Conservation (phyloP, 2,329 filamentous ascomycete genomes). For the Thielaviopsis punctulata region DNA sequence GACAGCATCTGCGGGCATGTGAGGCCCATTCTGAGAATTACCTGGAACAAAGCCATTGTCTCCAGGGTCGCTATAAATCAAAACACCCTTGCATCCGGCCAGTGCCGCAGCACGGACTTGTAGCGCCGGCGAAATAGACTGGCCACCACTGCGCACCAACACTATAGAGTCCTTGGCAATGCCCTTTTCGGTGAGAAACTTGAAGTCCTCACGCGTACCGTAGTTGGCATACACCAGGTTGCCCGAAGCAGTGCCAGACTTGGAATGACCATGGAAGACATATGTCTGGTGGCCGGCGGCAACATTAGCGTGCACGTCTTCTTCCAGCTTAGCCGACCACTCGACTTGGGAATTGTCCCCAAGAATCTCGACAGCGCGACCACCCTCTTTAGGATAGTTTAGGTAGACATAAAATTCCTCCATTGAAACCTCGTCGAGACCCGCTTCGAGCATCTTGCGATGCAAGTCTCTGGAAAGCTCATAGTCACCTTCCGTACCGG, state of each 20-base stretch:
- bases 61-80: constrained; percentile 81
- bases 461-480: constrained; percentile 73
- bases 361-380: constrained; percentile 66
- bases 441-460: constrained; percentile 52
- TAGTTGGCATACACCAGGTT: constrained; percentile 87
- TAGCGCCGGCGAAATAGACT: constrained; percentile 52
- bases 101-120: constrained; percentile 84
- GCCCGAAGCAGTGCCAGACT: constrained; percentile 68
- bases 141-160: constrained; percentile 64
- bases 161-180: constrained; percentile 65
- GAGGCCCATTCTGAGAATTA: constrained; percentile 59
- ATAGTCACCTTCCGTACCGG: constrained; percentile 85
- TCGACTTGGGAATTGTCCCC: constrained; percentile 41
- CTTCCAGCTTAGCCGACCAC: constrained; percentile 75
- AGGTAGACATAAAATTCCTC: constrained; percentile 79
- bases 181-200: constrained; percentile 49
- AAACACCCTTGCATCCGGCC: constrained; percentile 69
- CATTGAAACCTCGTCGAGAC: constrained; percentile 57
- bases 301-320: constrained; percentile 44
- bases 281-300: constrained; percentile 50
- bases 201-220: constrained; percentile 71
- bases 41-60: constrained; percentile 70
- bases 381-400: constrained; percentile 69
- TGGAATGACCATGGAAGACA: constrained; percentile 79
- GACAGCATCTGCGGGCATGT: constrained; percentile 65